Conservation (phyloP, 192 early-diverging fungal species). For the Funneliformis geosporum region DNA sequence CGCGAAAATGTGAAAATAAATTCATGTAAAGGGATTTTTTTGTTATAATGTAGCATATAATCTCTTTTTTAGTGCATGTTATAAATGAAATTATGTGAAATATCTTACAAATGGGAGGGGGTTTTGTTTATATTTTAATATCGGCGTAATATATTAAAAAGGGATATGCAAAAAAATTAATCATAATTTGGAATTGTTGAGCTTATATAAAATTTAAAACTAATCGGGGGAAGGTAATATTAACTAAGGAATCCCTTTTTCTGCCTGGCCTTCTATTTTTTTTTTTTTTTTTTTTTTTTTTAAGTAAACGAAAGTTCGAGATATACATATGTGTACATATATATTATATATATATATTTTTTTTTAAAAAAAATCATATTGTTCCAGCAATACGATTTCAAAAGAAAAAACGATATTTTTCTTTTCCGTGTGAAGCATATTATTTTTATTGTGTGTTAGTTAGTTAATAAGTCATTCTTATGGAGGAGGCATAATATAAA, state of each 20-base stretch:
- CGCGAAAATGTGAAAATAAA: not conserved
- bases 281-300: not conserved
- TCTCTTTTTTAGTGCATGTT: not conserved
- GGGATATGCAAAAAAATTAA: not conserved
- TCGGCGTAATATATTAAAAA: slow-evolving; percentile 24
- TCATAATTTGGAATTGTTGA: not conserved
- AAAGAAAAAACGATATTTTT: slow-evolving; percentile 17
- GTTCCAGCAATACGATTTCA: not conserved
- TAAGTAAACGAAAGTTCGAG: too few species aligned
- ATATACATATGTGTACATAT: too few species aligned
- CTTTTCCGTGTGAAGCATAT: not conserved
- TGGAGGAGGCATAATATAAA: not conserved
- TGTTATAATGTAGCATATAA: not conserved
- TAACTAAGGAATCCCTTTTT: slow-evolving; percentile 13
- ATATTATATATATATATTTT: not conserved
- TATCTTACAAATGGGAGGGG: slow-evolving; percentile 20
- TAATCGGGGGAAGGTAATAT: not conserved
- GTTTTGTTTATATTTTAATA: not conserved
- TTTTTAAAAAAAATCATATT: not conserved
- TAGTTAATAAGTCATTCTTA: not conserved
- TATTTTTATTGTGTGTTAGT: not conserved
- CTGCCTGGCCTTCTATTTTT: slow-evolving; percentile 24
- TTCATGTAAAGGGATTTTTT: not conserved
- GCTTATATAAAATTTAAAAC: not conserved
- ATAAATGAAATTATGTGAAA: not conserved